A percentile compares a stretch with the other conserved stretches of the same genome.
Evolutionary conservation across 345 rosid genomes (phyloP).

Genomic region (Conringia planisiliqua): DNA sequence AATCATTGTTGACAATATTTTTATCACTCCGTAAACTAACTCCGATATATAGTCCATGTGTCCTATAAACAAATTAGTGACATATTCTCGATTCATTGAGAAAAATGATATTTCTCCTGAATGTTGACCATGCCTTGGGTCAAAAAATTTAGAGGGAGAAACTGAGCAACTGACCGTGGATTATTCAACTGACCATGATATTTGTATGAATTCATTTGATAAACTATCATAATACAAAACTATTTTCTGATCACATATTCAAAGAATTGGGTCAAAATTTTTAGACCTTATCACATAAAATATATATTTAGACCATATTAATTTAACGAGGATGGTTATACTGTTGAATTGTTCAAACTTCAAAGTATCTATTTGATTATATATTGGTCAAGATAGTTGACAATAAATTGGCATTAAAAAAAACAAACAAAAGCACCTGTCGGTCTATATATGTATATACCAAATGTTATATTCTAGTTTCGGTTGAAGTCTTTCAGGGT

Average conservation of each 20-base stretch:
- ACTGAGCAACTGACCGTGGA: neutral
- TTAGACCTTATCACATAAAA: neutral
- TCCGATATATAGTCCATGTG: neutral
- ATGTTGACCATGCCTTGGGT: neutral
- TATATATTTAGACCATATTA: neutral
- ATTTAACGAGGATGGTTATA: neutral
- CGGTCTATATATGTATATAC: neutral
- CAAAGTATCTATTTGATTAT: neutral
- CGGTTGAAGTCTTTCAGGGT: neutral
- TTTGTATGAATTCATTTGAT: neutral
- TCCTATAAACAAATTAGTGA: too few relatives aligned
- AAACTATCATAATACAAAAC: neutral
- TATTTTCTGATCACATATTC: neutral
- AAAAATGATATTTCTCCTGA: neutral
- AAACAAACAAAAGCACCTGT: neutral
- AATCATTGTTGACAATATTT: neutral
- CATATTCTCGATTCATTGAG: neutral
- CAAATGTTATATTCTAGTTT: neutral
- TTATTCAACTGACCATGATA: neutral
- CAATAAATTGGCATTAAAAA: too few relatives aligned
- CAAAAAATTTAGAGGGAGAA: neutral
- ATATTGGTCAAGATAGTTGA: slow-evolving; percentile 8
- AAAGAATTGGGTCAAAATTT: neutral
- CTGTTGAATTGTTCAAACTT: neutral
- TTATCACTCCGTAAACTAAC: neutral